phyloP scores from a whole-genome alignment of 1,284 basidiomycete species.

The Polyporus tsugae region DNA sequence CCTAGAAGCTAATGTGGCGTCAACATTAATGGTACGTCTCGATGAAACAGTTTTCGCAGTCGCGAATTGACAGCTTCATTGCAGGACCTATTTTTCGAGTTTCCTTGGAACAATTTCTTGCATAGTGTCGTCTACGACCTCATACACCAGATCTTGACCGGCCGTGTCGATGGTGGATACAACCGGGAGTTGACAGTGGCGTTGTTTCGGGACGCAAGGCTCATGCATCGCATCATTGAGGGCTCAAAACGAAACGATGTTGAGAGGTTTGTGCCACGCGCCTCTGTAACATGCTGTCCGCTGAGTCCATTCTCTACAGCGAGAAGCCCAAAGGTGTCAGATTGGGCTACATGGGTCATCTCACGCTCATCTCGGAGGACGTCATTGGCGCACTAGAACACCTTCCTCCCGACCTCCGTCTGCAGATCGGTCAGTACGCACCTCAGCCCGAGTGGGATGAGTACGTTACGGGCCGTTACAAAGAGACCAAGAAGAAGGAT shows the following conservation, averaged over 20 bases:
- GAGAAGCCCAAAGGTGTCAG: slow-evolving; percentile 77
- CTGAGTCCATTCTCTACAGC: slow-evolving; percentile 42
- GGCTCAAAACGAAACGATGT: slow-evolving; percentile 83
- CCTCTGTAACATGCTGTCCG: not conserved
- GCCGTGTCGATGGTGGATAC: slow-evolving; percentile 76
- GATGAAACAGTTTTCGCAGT: not conserved
- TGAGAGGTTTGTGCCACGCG: slow-evolving; percentile 61
- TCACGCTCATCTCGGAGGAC: slow-evolving; percentile 93
- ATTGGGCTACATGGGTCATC: slow-evolving; percentile 96
- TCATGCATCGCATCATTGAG: slow-evolving; percentile 86
- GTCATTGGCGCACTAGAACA: slow-evolving; percentile 86
- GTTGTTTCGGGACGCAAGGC: slow-evolving; percentile 80
- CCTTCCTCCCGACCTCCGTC: slow-evolving; percentile 84
- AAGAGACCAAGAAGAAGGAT: slow-evolving; percentile 87
- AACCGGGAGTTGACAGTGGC: slow-evolving; percentile 86
- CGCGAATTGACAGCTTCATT: not conserved
- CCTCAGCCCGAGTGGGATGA: slow-evolving; percentile 88
- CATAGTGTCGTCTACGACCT: slow-evolving; percentile 98
- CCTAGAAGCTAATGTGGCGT: slow-evolving; percentile 75
- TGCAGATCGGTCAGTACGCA: slow-evolving; percentile 68
- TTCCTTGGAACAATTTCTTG: slow-evolving; percentile 98
- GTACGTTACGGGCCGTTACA: slow-evolving; percentile 84
- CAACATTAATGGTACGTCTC: slow-evolving; percentile 76
- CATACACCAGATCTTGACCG: slow-evolving; percentile 94
- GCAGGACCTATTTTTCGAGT: slow-evolving; percentile 94